Evolutionary conservation across 306 rosid genomes (phyloP).

Genomic region (Pyrus pyrifolia): DNA sequence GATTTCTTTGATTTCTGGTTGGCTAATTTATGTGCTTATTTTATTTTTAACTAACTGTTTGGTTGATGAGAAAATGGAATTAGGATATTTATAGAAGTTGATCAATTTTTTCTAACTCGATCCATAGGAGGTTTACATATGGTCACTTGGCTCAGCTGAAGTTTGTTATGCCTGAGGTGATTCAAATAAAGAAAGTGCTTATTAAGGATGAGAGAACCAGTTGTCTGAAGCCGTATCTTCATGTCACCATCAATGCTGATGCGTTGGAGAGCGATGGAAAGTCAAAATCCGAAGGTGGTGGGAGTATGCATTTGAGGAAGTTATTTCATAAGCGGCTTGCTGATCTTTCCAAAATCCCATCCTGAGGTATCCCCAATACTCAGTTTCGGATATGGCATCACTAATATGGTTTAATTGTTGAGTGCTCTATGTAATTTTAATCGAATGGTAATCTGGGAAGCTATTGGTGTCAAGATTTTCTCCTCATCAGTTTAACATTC

Average conservation of each 20-base stretch:
- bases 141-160: constrained; percentile 74
- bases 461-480: not conserved
- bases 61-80: not conserved
- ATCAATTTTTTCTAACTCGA: not conserved
- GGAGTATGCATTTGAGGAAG: constrained; percentile 33
- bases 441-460: not conserved
- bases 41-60: not conserved
- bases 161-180: constrained; percentile 60
- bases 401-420: not conserved
- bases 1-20: not conserved
- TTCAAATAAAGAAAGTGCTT: constrained; percentile 41
- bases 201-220: constrained; percentile 49
- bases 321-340: constrained; percentile 33
- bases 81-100: not conserved
- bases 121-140: constrained; percentile 69
- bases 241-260: constrained; percentile 35
- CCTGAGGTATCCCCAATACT: constrained; percentile 39
- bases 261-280: constrained; percentile 28
- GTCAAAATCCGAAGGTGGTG: constrained; percentile 15
- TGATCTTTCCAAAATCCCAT: constrained; percentile 42
- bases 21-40: too few relatives aligned
- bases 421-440: not conserved
- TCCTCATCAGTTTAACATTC: not conserved
- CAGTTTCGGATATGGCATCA: not conserved
- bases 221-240: constrained; percentile 74